These are phyloP conservation scores for Lupinus albus DNA, from an alignment of 306 rosid species.

Conservation along the genomic window DNA sequence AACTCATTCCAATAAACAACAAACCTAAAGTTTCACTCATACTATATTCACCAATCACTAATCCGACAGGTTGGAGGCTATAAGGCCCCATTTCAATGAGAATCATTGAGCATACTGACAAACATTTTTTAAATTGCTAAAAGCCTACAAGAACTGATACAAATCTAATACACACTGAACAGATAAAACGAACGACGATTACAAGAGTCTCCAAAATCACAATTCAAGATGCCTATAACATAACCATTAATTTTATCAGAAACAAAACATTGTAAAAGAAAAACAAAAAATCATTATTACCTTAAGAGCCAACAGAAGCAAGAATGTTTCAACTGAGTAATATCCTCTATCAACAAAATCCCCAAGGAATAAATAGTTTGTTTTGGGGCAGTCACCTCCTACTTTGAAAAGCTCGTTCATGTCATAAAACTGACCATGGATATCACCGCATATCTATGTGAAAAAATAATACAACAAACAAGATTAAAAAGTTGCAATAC, in stretches of 20 bases:
- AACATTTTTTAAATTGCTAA: background rate
- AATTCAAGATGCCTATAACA: constrained; percentile 2
- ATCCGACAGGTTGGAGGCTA: background rate
- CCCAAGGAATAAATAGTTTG: constrained; percentile 95
- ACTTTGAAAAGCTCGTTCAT: constrained; percentile 99
- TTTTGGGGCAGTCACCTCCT: constrained; percentile 97
- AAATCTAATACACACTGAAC: background rate
- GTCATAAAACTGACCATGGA: constrained; percentile 97
- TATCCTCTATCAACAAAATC: constrained; percentile 98
- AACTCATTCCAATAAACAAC: constrained; percentile 12
- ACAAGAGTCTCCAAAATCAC: constrained; percentile 10
- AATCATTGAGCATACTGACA: constrained; percentile 24
- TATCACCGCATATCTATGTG: constrained; percentile 92
- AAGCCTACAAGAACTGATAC: too few species aligned
- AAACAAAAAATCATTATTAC: constrained; percentile 44
- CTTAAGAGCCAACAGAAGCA: constrained; percentile 93
- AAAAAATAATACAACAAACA: constrained; percentile 31
- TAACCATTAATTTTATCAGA: constrained; percentile 1
- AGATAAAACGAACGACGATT: background rate
- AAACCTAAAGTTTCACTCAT: constrained; percentile 12
- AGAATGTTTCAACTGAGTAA: constrained; percentile 93
- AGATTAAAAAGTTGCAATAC: constrained; percentile 20
- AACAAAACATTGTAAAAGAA: constrained; percentile 10
- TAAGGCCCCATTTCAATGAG: constrained; percentile 1
- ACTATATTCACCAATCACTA: background rate